Base-by-base conservation (phyloP, 805 yeast genomes). In the Lachancea waltii region DNA sequence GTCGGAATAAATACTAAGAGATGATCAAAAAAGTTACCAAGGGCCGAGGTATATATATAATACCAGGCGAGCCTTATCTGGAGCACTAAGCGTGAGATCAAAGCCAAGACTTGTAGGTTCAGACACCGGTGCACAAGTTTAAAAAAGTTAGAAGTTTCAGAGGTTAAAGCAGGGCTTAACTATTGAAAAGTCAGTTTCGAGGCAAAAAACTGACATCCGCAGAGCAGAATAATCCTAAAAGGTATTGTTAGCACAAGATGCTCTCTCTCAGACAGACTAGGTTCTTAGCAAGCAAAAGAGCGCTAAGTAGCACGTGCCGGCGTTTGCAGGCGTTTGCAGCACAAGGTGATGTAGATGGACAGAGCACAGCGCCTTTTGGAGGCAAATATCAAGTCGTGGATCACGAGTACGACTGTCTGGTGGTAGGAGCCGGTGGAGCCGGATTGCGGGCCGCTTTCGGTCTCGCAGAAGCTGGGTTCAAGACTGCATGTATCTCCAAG, bases 371-470 rank as follows among this genome's bases (percentile, higher is more conserved):
- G 16, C 60, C 73, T 43, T 68, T 76, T 53, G 68, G 74, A 36
- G 70, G 77, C 49, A 85, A 87, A 58, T 90, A 92, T 66, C 92
- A 86, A 58, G 81, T 90, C 47, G 81, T 90, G 50, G 97, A 90
- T 67, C 98, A 90, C 65, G 97, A 92, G 65, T 90, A 92, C 67
- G 98, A 90, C 70, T 87, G 96, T 73, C 79, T 90, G 35, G 97
- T 90, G 43, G 87, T 90, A 39, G 98, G 98, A 58, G 98, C 98
- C 41, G 98, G 98, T 58, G 98, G 98, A 64, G 98, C 98, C 35
- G 98, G 98, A 61, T 72, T 90, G 45, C 81, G 98, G 69, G 98
- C 98, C 29, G 97, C 98, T 26, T 92, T 90, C 54, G 98, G 98
- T 48, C 74, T 90, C 42, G 95, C 97, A 42, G 89, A 86, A 60